Base-by-base conservation (phyloP, 75 land plant species). In the Sequoiadendron giganteum region DNA sequence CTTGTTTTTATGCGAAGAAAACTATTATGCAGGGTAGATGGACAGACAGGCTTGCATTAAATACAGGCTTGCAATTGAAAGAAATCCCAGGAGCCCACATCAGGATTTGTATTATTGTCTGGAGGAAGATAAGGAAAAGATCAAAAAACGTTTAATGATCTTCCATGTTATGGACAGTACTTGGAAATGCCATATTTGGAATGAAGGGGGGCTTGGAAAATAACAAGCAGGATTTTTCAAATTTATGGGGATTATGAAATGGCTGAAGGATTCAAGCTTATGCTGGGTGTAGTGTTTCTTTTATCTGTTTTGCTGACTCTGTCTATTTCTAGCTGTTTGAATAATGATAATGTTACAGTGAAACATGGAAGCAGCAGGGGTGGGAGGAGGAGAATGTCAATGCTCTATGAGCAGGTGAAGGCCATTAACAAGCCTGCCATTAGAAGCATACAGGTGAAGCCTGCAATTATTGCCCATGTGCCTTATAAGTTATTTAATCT, bases 381-480 rank as follows among this genome's bases (percentile, higher is more conserved):
- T 16, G 85, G 86, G 38, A 90, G 88, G 16, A 90, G 90, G 88
- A 94, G 93, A 77, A 87, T 94, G 28, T 89, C 87, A 0, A 90
- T 94, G 86, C 92, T 95, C 14, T 90, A 93, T 25, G 89, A 83
- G 78, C 95, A 94, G 70, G 80, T 97, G 87, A 85, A 90, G 30
- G 92, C 85, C 90, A 88, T 97, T 85, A 96, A 96, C 93, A 95
- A 94, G 87, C 93, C 95, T 39, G 88, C 98, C 30, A 91, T 93
- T 61, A 78, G 91, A 68, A 92, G 94, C 75, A 93, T 97, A 42
- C 81, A 94, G 96, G 99, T 95, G 87, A 49, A 49, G 11, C 0
- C 10, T 49, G 10, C 52, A 0, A 49, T 49, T 49, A 49, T 49
- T 49, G 52, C 1, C 10, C 10, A 65, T 21, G 28, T 25, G 7